Evolutionary conservation across 1,139 yeast genomes (phyloP).

Genomic region (Zygoascus sp.): DNA sequence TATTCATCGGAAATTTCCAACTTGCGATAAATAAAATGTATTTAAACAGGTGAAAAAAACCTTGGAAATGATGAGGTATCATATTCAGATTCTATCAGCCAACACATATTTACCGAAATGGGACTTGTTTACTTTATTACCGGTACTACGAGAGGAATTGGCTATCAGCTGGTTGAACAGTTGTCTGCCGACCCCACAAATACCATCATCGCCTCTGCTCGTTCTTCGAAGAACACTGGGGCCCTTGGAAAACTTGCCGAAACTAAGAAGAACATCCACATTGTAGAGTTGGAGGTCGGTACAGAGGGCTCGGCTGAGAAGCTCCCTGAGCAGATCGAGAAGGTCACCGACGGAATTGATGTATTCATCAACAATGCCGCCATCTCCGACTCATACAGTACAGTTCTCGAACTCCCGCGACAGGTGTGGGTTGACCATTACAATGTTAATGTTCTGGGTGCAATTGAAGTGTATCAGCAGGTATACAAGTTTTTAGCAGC

Average conservation of each 20-base stretch:
- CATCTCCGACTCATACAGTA: slow-evolving; percentile 12
- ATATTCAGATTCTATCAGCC: too few species aligned
- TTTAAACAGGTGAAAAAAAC: too few species aligned
- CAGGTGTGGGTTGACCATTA: slow-evolving; percentile 33
- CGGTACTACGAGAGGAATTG: slow-evolving; percentile 38
- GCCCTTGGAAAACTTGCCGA: slow-evolving; percentile 15
- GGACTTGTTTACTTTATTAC: slow-evolving; percentile 25
- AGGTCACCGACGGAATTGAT: slow-evolving; percentile 35
- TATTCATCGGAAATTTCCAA: too few species aligned
- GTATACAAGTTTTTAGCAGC: slow-evolving; percentile 16
- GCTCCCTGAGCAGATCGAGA: slow-evolving; percentile 24
- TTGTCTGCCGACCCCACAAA: slow-evolving; percentile 24
- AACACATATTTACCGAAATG: too few species aligned
- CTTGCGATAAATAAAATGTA: too few species aligned
- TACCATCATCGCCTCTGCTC: slow-evolving; percentile 33
- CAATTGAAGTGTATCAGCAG: slow-evolving; percentile 33
- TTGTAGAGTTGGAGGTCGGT: slow-evolving; percentile 27
- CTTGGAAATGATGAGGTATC: too few species aligned
- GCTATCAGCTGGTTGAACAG: slow-evolving; percentile 30
- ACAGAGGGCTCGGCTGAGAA: slow-evolving; percentile 22
- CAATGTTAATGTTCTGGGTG: slow-evolving; percentile 35
- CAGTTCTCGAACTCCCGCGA: slow-evolving; percentile 16
- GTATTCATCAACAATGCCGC: slow-evolving; percentile 54
- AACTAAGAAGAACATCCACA: slow-evolving; percentile 24
- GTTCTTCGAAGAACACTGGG: slow-evolving; percentile 19